Percentiles rank a stretch among this genome's conserved stretches.
Conservation (phyloP, 345 rosid species). For the Sisymbrium irio region DNA sequence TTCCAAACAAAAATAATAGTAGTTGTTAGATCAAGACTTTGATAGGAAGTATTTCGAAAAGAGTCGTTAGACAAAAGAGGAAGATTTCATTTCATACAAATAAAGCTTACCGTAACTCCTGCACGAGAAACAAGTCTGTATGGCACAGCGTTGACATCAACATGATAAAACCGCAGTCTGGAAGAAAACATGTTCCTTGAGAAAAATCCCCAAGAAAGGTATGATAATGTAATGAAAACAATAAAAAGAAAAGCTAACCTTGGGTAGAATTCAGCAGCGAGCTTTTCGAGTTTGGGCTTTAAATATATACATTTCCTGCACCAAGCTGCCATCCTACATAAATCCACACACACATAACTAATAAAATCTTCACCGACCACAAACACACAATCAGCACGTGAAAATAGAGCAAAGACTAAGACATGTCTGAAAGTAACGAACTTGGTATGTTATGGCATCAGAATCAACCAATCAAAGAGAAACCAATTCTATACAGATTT, state of each 20-base stretch:
- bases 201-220: not conserved
- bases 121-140: conserved; percentile 73
- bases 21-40: not conserved
- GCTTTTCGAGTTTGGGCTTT: conserved; percentile 82
- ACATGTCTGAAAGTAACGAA: not conserved
- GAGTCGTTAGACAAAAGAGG: not conserved
- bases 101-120: conserved; percentile 76
- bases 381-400: conserved; percentile 16
- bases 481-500: too few species aligned
- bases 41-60: not conserved
- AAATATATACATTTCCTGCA: conserved; percentile 91
- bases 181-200: conserved; percentile 5
- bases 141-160: conserved; percentile 83
- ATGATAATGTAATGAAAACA: not conserved
- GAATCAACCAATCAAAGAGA: not conserved
- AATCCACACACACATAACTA: conserved; percentile 3
- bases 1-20: not conserved
- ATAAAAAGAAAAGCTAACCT: conserved; percentile 51
- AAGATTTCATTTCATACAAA: not conserved
- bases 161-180: conserved; percentile 70
- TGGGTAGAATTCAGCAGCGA: conserved; percentile 82
- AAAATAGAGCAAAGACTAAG: not conserved
- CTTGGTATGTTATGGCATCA: not conserved
- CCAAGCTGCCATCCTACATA: conserved; percentile 96
- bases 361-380: conserved; percentile 16